Base-by-base conservation (phyloP, 75 land plant species). In the Sequoia sempervirens region DNA sequence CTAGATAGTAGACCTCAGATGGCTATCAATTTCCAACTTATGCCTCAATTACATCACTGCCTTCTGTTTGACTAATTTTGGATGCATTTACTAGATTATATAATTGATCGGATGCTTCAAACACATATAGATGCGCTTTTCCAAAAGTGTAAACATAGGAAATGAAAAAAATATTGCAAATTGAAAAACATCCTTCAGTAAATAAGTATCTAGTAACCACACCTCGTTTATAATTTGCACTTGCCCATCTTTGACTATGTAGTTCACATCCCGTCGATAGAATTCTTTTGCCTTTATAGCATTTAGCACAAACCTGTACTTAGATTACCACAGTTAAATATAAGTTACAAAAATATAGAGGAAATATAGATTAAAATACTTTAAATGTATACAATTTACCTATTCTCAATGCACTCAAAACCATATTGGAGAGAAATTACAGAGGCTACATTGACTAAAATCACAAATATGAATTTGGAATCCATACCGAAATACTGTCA, bases 201-300 rank as follows among this genome's bases (percentile, higher is more conserved):
- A 41, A 78, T 26, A 3, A 78, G 28, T n/a, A n/a, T 45, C 14
- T 45, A 45, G 50, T 45, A 45, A 78, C 18, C 54, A 5, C 69
- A 96, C 99, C 99, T 96, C 99, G 81, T 98, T 97, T 46, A 98
- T 90, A 80, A 98, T 98, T n/a, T 96, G 94, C 83, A 97, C 94
- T 81, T 93, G 91, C 36, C 98, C 99, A 87, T 96, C 90, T 82
- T 94, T 93, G 32, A 98, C 95, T 81, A 98, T 96, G 86, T 98
- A 98, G 58, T 98, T 92, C 12, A 98, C 97, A 91, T 98, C 97
- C 34, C 94, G 92, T 23, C 91, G 88, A 86, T 94, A 96, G 78
- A 96, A 96, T 80, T 96, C 99, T 87, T 98, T 98, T 45, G 99
- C 99, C 90, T 93, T 96, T 73, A 98, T 84, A 66, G 97, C 99